Base-by-base conservation (phyloP, 2,329 filamentous ascomycete genomes). In the Fusarium coicis region DNA sequence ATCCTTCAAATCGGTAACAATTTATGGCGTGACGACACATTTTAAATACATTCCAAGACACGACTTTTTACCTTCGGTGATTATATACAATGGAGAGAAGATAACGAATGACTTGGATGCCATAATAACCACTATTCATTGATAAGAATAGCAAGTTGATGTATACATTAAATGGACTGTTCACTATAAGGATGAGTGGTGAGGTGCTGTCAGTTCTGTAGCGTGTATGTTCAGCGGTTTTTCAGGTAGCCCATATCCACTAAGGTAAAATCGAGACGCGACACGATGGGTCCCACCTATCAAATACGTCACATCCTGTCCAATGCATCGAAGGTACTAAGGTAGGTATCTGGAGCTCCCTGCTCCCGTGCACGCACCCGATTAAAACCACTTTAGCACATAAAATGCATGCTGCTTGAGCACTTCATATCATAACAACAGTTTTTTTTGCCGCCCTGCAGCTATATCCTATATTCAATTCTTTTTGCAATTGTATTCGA, bases 311-410 rank as follows among this genome's bases (percentile, higher is more conserved):
- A 73, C 44, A 55, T 40, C 16, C 30, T 34, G 23, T 34, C n/a
- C 47, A 50, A 19, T 15, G 7, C 30, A 23, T 30, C 30, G 5
- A 28, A 21, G 43, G 15, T 16, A 30, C 26, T 7, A 32, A 32
- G 30, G 30, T 8, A 32, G 14, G 28, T 11, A 50, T 50, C 30
- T 34, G 30, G 11, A 36, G 16, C 23, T 42, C 16, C 49, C 37
- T 26, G 16, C 21, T 42, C 19, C 49, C 37, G 42, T 52, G 66
- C 66, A 70, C 66, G 46, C 68, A 63, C 66, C 39, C 32, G 40
- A 30, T 58, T 49, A 30, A 70, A 60, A 60, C 56, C 71, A 73
- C 71, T 72, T 74, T 74, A 74, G 70, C 32, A 44, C 53, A 32
- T 40, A 42, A 59, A 55, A 53, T 61, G 28, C 42, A 47, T 56